Percentiles rank a stretch among this genome's conserved stretches.
phyloP scores from a whole-genome alignment of 768 basidiomycete species.

The Suillus spraguei region DNA sequence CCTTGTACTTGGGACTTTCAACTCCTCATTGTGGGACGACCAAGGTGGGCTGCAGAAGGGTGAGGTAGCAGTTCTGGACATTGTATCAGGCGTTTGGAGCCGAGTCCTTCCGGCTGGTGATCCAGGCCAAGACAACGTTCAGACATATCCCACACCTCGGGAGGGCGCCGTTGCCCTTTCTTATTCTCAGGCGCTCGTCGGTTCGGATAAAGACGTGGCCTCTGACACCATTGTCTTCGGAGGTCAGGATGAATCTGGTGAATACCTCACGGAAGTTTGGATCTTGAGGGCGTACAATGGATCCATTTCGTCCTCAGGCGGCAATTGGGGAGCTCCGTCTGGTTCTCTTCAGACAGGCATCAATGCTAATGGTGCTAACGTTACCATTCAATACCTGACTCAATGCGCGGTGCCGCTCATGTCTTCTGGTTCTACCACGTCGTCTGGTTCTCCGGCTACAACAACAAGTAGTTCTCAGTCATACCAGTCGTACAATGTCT shows the following conservation, averaged over 20 bases:
- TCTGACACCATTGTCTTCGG: conserved; percentile 82
- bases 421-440: conserved; percentile 22
- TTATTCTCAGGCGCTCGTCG: conserved; percentile 56
- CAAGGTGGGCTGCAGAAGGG: conserved; percentile 59
- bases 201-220: conserved; percentile 44
- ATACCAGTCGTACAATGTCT: conserved; percentile 41
- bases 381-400: conserved; percentile 58
- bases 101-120: conserved; percentile 78
- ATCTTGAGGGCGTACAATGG: conserved; percentile 72
- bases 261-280: conserved; percentile 77
- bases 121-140: conserved; percentile 47
- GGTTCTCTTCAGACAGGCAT: conserved; percentile 65
- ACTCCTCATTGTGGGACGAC: conserved; percentile 69
- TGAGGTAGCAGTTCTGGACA: conserved; percentile 74
- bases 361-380: conserved; percentile 68
- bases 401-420: conserved; percentile 54
- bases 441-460: conserved; percentile 20
- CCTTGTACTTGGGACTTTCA: conserved; percentile 67
- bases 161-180: conserved; percentile 71
- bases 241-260: conserved; percentile 67
- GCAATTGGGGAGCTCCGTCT: conserved; percentile 67
- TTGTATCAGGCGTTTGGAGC: conserved; percentile 65
- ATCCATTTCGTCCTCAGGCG: conserved; percentile 53
- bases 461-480: conserved; percentile 21
- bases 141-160: conserved; percentile 64